These are phyloP conservation scores for Plicaturopsis crispa DNA, from an alignment of 768 basidiomycete species.

Conservation along the genomic window DNA sequence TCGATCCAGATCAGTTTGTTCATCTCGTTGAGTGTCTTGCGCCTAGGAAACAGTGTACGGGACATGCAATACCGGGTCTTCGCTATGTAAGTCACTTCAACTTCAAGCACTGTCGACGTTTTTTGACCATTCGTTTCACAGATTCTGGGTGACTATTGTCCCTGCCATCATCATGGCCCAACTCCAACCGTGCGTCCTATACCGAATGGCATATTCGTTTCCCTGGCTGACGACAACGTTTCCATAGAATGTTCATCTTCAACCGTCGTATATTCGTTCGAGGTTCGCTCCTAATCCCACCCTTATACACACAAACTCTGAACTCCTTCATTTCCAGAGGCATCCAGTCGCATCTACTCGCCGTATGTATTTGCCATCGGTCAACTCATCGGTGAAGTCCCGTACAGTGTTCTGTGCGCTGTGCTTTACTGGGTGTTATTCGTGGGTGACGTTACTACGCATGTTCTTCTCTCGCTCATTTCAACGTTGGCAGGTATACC, in stretches of 20 bases:
- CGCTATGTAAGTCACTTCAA: conserved; percentile 44
- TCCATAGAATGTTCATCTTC: background rate
- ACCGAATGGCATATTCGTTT: too few relatives aligned
- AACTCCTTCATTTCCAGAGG: conserved; percentile 47
- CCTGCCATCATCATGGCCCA: conserved; percentile 72
- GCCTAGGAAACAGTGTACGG: conserved; percentile 53
- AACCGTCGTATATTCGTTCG: too few relatives aligned
- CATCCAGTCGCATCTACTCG: conserved; percentile 81
- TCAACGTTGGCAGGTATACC: conserved; percentile 34
- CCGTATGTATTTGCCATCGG: conserved; percentile 79
- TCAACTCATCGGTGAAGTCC: conserved; percentile 77
- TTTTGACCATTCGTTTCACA: conserved; percentile 12
- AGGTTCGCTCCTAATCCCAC: conserved; percentile 9
- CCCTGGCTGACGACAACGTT: background rate
- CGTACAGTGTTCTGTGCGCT: conserved; percentile 65
- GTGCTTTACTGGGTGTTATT: conserved; percentile 70
- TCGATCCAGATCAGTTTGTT: conserved; percentile 66
- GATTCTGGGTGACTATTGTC: conserved; percentile 60
- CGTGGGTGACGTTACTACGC: conserved; percentile 30
- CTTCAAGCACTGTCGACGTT: background rate
- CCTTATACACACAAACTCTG: too few relatives aligned
- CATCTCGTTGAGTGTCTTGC: conserved; percentile 74
- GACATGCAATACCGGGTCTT: conserved; percentile 80
- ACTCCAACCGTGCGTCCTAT: conserved; percentile 7
- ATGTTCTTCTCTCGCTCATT: background rate